Evolutionary conservation across 805 yeast species (phyloP), one percentile per base, ranked within the genome.

Genomic region (Metschnikowia baotianmanensis): DNA sequence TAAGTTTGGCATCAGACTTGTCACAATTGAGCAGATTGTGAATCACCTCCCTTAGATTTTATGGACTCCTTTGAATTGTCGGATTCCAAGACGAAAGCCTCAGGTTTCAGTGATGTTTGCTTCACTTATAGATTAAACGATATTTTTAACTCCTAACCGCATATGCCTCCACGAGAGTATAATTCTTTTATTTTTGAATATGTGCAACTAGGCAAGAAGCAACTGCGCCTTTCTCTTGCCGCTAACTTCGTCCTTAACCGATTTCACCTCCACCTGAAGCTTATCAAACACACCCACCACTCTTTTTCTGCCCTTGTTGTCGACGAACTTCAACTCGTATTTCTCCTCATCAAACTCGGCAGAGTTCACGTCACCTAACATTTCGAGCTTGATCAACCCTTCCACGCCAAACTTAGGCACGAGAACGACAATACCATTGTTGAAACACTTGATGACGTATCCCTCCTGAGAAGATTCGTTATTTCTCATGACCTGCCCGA

Each of bases 381-480:
- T 80, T 52, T 88, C 95, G 45, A 89, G 60, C 58, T 85, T 87
- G 48, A 93, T 88, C 55, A 93, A 72, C 44, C 96, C 91, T 67
- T 93, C 99, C 36, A 93, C 88, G 41, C 99, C 99, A 63, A 87
- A 93, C 59, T 84, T 86, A 13, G 99, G 98, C 28, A 93, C 97
- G 34, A 93, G 67, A 7, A 93, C 95, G 22, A 90, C 97, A 48
- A 93, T 78, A 62, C 99, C 99, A 60, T 93, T 93, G 47, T 87
- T 82, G 61, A 93, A 90, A 21, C 93, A 93, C 60, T 87, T 86
- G 57, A 91, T 89, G 21, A 90, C 83, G 55, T 87, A 90, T 8
- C 98, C 99, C 49, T 87, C 89, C 59, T 87, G 95, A 12, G 72
- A 71, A 26, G 84, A 71, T 56, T 86, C 89, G 53, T 82, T 82